Evolutionary conservation across 2,329 filamentous ascomycete genomes (phyloP), one percentile per base, ranked within the genome.

Genomic region (Ustulina deusta): DNA sequence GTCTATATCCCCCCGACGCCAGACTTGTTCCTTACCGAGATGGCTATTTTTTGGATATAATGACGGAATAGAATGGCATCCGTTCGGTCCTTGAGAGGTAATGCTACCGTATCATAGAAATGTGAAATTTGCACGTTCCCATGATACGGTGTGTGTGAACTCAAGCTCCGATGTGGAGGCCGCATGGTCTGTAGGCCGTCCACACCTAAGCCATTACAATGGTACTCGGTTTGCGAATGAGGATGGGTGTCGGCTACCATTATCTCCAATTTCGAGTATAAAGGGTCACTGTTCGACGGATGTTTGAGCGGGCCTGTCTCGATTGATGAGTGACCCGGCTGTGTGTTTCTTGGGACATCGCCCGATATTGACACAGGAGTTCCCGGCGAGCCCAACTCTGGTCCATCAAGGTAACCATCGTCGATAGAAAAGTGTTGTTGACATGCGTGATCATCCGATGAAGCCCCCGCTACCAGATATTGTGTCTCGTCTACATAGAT

Each of bases 31-130:
- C 78, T 72, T 74, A 80, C 78, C 70, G 78, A 80, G 17, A 77
- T 73, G 9, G 78, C 78, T 34, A 80, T 64, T 55, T 76, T 77
- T 46, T 79, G 74, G 42, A 80, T 78, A 63, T 79, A 80, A 62
- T 80, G 78, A 36, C 77, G 78, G 64, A 79, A 80, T 10, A 80
- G 64, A 2, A 72, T 60, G 13, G 78, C 78, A 60, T 80, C 78
- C 3, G 76, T 75, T 29, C 76, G 72, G 38, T 70, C 73, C 60
- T 75, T 75, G 20, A 79, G 73, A 9, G 78, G 78, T n/a, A 78
- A 72, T 48, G 61, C 71, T 27, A 71, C 71, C 27, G 55, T 63
- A 59, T 69, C 71, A 40, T 68, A 70, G 25, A 73, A 71, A 13
- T 65, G 70, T 6, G 70, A 71, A 27, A 62, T 61, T 32, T 69